Conservation (phyloP, 345 rosid genomes). For the Toxicodendron radicans region DNA sequence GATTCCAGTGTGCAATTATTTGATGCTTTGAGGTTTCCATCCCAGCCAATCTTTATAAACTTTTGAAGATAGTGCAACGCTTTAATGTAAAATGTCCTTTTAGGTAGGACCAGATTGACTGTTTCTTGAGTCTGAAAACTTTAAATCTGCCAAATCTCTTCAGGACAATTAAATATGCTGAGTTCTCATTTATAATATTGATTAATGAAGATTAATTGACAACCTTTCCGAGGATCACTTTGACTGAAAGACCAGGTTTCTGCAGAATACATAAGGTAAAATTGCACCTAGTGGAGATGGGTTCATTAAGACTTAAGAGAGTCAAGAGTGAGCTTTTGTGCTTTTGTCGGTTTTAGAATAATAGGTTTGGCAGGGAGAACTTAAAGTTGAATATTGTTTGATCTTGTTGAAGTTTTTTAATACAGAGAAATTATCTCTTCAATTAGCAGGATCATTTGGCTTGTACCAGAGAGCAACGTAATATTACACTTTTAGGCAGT, state of each 20-base stretch:
- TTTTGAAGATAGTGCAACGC: slow-evolving; percentile 8
- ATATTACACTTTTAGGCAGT: no score
- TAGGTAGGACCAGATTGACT: slow-evolving; percentile 23
- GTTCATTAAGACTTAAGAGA: no score
- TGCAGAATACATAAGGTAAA: neutral
- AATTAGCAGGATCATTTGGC: no score
- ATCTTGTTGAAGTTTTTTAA: neutral
- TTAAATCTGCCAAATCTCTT: slow-evolving; percentile 11
- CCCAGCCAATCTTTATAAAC: slow-evolving; percentile 9
- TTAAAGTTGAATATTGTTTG: slow-evolving; percentile 4
- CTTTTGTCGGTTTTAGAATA: neutral
- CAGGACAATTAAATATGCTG: no score
- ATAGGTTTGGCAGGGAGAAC: neutral
- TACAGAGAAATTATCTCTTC: no score
- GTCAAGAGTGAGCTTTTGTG: neutral
- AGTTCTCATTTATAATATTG: neutral
- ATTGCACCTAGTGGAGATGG: neutral
- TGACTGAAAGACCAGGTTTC: neutral
- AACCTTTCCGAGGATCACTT: neutral
- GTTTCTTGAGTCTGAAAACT: slow-evolving; percentile 1
- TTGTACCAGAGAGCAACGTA: no score
- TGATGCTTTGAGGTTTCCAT: slow-evolving; percentile 5
- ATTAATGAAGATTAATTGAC: neutral
- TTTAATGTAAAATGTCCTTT: slow-evolving; percentile 6
- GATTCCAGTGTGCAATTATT: slow-evolving; percentile 6